Conservation (phyloP, 352 stramenopile genomes). For the Pythium aquatile region DNA sequence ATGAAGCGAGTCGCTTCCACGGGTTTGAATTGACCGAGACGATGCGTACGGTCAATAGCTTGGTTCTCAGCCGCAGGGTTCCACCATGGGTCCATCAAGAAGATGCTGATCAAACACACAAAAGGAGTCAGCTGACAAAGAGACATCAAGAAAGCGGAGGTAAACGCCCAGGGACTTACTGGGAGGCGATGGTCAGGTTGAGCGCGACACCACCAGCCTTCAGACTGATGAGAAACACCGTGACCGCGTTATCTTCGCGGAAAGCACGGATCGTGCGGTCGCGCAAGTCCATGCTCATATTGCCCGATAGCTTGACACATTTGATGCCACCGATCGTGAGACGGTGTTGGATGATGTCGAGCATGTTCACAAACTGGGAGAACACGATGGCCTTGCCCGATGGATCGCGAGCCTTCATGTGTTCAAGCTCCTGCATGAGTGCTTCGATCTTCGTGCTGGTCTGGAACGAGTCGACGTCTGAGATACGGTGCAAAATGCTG, state of each 20-base stretch:
- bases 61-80: constrained; percentile 95
- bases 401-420: constrained; percentile 91
- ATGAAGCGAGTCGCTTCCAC: constrained; percentile 98
- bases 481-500: constrained; percentile 67
- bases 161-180: constrained; percentile 53
- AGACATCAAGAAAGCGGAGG: not conserved
- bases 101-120: constrained; percentile 75
- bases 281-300: constrained; percentile 87
- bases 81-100: constrained; percentile 98
- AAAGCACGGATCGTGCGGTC: constrained; percentile 80
- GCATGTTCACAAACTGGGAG: constrained; percentile 98
- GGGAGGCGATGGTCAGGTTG: constrained; percentile 97
- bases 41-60: constrained; percentile 98
- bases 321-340: constrained; percentile 88
- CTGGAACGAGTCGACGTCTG: constrained; percentile 67
- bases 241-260: constrained; percentile 91
- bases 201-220: constrained; percentile 98
- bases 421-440: constrained; percentile 95
- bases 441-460: constrained; percentile 98
- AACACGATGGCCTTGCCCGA: constrained; percentile 99
- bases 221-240: constrained; percentile 97
- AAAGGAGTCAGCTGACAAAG: constrained; percentile 16
- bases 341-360: constrained; percentile 97
- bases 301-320: constrained; percentile 90
- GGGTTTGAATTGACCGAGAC: constrained; percentile 96